phyloP scores from a whole-genome alignment of 257 asterid species.

The Fraxinus cuspidata region DNA sequence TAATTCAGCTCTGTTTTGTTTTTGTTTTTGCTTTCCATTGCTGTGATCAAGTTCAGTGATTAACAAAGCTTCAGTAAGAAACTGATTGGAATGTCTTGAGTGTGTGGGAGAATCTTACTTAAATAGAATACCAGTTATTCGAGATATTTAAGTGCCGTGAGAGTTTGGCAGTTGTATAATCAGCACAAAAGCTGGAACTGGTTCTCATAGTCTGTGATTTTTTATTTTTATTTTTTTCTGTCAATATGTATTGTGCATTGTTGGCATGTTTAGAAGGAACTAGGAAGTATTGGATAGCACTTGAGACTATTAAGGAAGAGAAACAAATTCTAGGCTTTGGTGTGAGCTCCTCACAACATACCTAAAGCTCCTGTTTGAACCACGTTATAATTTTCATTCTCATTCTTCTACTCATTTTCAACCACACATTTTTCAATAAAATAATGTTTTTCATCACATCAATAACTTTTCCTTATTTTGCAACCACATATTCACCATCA shows the following conservation, averaged over 20 bases:
- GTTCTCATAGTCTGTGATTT: neutral
- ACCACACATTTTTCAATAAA: too few species aligned
- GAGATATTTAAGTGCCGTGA: neutral
- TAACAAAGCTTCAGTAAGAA: neutral
- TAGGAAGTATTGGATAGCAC: neutral
- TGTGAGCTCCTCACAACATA: neutral
- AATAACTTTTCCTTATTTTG: too few species aligned
- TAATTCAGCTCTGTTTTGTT: too few species aligned
- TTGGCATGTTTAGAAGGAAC: neutral
- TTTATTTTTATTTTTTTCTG: too few species aligned
- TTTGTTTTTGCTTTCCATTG: too few species aligned
- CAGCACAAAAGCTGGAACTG: neutral
- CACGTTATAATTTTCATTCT: too few species aligned
- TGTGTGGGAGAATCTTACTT: neutral
- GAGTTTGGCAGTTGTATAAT: neutral
- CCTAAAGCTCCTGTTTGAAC: too few species aligned
- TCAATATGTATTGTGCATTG: too few species aligned
- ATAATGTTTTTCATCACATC: too few species aligned
- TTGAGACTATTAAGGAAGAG: neutral
- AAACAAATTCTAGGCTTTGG: neutral
- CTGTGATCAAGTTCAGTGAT: neutral
- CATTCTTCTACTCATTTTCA: too few species aligned
- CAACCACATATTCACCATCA: too few species aligned
- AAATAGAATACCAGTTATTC: neutral
- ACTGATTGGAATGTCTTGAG: neutral